These are phyloP conservation scores for Penicillium angulare DNA, from an alignment of 495 filamentous ascomycete species.

Conservation along the genomic window DNA sequence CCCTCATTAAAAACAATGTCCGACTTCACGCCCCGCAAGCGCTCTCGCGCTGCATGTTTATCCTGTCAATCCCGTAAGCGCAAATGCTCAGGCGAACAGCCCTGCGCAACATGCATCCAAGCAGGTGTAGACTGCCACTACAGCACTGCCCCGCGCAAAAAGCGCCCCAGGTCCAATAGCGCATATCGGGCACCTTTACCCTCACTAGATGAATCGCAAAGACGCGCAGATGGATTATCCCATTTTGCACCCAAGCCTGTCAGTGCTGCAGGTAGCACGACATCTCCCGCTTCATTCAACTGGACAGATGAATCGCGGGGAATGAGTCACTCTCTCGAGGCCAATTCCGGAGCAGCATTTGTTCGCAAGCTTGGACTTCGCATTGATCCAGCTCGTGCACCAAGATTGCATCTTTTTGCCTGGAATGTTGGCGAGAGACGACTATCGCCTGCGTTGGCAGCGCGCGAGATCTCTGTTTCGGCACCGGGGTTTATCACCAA, in stretches of 20 bases:
- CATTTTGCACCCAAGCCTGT: background rate
- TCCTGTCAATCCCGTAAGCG: slow-evolving; percentile 54
- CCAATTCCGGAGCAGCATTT: slow-evolving; percentile 57
- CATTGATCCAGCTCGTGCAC: slow-evolving; percentile 49
- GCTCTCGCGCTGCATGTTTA: slow-evolving; percentile 48
- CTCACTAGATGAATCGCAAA: slow-evolving; percentile 14
- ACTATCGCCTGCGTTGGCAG: slow-evolving; percentile 11
- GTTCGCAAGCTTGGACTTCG: slow-evolving; percentile 51
- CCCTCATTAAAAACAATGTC: slow-evolving; percentile 22
- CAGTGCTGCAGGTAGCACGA: slow-evolving; percentile 4
- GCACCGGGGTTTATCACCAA: slow-evolving; percentile 28
- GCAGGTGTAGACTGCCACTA: slow-evolving; percentile 50
- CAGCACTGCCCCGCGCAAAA: slow-evolving; percentile 35
- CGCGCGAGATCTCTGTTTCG: background rate
- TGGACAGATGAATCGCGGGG: background rate
- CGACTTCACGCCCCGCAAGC: slow-evolving; percentile 37
- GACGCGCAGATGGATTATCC: slow-evolving; percentile 13
- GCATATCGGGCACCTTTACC: slow-evolving; percentile 9
- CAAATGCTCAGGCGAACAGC: slow-evolving; percentile 52
- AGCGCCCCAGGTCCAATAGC: slow-evolving; percentile 20
- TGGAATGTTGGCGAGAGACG: slow-evolving; percentile 53
- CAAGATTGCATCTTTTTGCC: slow-evolving; percentile 53
- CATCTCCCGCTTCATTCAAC: slow-evolving; percentile 10
- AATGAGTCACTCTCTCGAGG: slow-evolving; percentile 36
- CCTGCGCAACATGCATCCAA: slow-evolving; percentile 51